A percentile compares a stretch with the other conserved stretches of the same genome.
phyloP scores from a whole-genome alignment of 2,329 filamentous ascomycete genomes.

The Ophiosphaerella korrae region DNA sequence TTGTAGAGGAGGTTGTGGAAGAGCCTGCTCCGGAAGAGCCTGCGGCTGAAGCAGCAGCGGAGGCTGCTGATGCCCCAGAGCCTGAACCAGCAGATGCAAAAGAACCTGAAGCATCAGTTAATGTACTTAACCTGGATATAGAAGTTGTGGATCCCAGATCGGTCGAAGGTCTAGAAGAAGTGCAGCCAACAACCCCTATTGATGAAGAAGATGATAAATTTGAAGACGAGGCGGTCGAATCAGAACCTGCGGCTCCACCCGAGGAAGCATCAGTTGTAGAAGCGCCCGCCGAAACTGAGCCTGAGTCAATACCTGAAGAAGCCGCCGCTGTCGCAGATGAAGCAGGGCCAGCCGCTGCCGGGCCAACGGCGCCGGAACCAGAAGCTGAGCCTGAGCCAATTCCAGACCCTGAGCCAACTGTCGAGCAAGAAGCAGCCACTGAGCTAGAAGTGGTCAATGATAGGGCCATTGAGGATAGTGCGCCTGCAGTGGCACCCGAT shows the following conservation, averaged over 20 bases:
- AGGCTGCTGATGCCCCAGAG: too few species aligned
- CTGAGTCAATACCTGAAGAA: slow-evolving; percentile 2
- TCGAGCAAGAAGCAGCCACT: background rate
- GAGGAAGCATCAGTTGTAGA: slow-evolving; percentile 3
- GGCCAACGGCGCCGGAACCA: slow-evolving; percentile 2
- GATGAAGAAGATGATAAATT: background rate
- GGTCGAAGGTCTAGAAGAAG: slow-evolving; percentile 11
- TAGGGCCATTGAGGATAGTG: background rate
- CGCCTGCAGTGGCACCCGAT: background rate
- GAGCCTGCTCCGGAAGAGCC: background rate
- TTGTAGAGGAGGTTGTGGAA: background rate
- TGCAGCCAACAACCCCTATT: slow-evolving; percentile 12
- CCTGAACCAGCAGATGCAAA: too few species aligned
- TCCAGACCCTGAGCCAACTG: background rate
- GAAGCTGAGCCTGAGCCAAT: background rate
- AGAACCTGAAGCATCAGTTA: background rate
- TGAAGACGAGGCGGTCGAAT: background rate
- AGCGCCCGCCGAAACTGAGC: background rate
- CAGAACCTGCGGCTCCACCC: background rate
- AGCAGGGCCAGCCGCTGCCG: slow-evolving; percentile 1
- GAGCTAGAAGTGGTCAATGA: background rate
- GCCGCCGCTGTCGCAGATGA: background rate
- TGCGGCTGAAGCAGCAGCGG: too few species aligned
- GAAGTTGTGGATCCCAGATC: background rate
- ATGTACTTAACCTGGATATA: background rate